Conservation (phyloP, 805 yeast species). For the Suhomyces sp. region DNA sequence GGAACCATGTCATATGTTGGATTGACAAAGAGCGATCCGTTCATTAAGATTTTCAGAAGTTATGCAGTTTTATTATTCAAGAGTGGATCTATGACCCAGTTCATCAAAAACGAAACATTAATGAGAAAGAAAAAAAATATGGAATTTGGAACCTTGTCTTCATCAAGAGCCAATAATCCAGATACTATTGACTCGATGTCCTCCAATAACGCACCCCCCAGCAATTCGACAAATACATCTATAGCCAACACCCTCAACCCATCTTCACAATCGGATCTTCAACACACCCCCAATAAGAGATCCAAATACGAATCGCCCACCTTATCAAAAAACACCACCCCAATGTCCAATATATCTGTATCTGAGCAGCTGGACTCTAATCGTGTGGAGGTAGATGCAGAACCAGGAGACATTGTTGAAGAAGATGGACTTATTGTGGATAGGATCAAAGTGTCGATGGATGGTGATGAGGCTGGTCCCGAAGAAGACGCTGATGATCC, state of each 20-base stretch:
- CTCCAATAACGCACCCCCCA: too few relatives aligned
- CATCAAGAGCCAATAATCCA: too few relatives aligned
- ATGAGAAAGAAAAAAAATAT: constrained; percentile 12
- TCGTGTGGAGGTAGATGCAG: not conserved
- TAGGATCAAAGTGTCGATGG: constrained; percentile 21
- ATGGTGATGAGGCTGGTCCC: constrained; percentile 6
- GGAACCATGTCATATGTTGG: constrained; percentile 42
- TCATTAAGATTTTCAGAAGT: constrained; percentile 35
- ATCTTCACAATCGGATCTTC: not conserved
- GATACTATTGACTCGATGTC: too few relatives aligned
- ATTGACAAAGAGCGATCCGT: constrained; percentile 40
- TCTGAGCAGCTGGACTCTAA: too few relatives aligned
- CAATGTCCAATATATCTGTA: not conserved
- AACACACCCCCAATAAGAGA: not conserved
- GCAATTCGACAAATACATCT: too few relatives aligned
- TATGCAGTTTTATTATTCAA: constrained; percentile 33
- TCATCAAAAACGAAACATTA: constrained; percentile 19
- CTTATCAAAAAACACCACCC: not conserved
- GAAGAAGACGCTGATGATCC: constrained; percentile 7
- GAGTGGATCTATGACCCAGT: constrained; percentile 35
- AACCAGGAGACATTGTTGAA: constrained; percentile 6
- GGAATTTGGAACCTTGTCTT: too few relatives aligned
- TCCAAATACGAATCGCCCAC: not conserved
- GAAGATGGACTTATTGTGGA: constrained; percentile 31
- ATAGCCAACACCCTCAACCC: too few relatives aligned